phyloP scores from a whole-genome alignment of 1,284 basidiomycete genomes.

The Cutaneotrichosporon cavernicola region DNA sequence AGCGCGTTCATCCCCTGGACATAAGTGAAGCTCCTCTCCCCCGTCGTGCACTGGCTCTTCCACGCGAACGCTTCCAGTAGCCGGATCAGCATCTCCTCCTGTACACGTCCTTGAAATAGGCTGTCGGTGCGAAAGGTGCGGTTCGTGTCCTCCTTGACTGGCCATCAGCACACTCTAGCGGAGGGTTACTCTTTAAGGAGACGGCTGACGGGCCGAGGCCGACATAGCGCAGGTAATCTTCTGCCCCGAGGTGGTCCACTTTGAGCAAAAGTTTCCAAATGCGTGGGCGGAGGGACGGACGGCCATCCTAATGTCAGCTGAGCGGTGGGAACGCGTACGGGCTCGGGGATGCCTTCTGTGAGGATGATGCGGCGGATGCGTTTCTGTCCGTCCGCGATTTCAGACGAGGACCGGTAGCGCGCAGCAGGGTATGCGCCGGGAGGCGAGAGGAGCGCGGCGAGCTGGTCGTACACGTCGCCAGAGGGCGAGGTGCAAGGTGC shows the following conservation, averaged over 20 bases:
- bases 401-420: slow-evolving; percentile 61
- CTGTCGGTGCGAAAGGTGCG: slow-evolving; percentile 93
- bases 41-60: slow-evolving; percentile 67
- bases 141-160: slow-evolving; percentile 59
- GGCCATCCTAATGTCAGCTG: slow-evolving; percentile 27
- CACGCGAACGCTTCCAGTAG: slow-evolving; percentile 95
- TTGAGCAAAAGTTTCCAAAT: slow-evolving; percentile 91
- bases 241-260: slow-evolving; percentile 70
- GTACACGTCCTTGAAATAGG: slow-evolving; percentile 89
- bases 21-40: slow-evolving; percentile 60
- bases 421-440: slow-evolving; percentile 48
- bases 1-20: slow-evolving; percentile 99
- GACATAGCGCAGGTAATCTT: slow-evolving; percentile 77
- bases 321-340: slow-evolving; percentile 26
- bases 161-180: background rate
- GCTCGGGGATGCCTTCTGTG: slow-evolving; percentile 75
- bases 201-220: slow-evolving; percentile 79
- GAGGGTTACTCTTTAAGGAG: slow-evolving; percentile 72
- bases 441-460: slow-evolving; percentile 35
- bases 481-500: background rate
- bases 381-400: slow-evolving; percentile 74
- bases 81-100: slow-evolving; percentile 94
- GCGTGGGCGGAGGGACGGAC: slow-evolving; percentile 45
- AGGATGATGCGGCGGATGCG: slow-evolving; percentile 75
- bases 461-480: slow-evolving; percentile 31